phyloP scores from a whole-genome alignment of 2,329 filamentous ascomycete genomes.

The Leptographium lundbergii region DNA sequence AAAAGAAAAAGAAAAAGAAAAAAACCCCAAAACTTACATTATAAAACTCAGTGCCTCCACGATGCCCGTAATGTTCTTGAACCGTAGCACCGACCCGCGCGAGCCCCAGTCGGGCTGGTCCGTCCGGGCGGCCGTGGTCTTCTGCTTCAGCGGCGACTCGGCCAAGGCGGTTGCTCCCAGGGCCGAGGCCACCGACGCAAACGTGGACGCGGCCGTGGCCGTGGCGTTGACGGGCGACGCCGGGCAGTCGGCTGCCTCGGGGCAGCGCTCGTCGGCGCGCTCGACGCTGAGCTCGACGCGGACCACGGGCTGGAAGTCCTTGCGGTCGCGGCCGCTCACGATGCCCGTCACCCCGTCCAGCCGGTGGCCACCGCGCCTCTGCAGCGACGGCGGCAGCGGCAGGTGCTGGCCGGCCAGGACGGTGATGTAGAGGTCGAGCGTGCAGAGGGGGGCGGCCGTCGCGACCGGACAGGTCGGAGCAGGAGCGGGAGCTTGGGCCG shows the following conservation, averaged over 20 bases:
- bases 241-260: not conserved
- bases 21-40: constrained; percentile 49
- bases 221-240: not conserved
- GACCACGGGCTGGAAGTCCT: constrained; percentile 57
- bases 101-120: constrained; percentile 50
- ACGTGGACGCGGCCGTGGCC: no score
- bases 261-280: constrained; percentile 30
- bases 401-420: constrained; percentile 68
- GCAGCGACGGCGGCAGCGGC: constrained; percentile 37
- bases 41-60: constrained; percentile 62
- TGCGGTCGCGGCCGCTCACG: constrained; percentile 20
- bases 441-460: constrained; percentile 34
- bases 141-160: constrained; percentile 33
- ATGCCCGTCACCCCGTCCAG: constrained; percentile 15
- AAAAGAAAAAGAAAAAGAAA: constrained; percentile 6
- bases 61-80: constrained; percentile 43
- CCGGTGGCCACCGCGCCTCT: constrained; percentile 1
- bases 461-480: constrained; percentile 23
- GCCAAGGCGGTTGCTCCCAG: constrained; percentile 7
- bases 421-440: constrained; percentile 55
- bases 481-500: constrained; percentile 14
- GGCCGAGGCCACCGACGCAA: not conserved
- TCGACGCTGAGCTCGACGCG: constrained; percentile 75
- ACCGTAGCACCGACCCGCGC: constrained; percentile 41
- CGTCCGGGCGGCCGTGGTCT: constrained; percentile 26